A percentile compares a stretch with the other conserved stretches of the same genome.
These are phyloP conservation scores for Trichoderma sp. DNA, from an alignment of 2,329 filamentous ascomycete species.

Conservation along the genomic window DNA sequence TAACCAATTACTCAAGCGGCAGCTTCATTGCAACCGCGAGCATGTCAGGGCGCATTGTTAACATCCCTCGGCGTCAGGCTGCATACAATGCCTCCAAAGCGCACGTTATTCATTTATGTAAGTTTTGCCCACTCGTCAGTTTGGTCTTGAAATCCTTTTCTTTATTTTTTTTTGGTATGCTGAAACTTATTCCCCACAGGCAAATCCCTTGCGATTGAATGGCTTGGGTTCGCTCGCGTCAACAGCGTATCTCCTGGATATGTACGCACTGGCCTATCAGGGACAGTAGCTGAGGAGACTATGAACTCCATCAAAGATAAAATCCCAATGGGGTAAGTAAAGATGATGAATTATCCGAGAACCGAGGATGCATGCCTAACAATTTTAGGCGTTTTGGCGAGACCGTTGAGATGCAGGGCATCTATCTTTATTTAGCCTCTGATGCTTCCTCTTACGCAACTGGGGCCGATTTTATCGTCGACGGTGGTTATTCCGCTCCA, in stretches of 20 bases:
- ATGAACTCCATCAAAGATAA: constrained; percentile 32
- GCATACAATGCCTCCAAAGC: constrained; percentile 64
- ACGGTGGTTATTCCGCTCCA: constrained; percentile 36
- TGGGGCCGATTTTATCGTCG: constrained; percentile 12
- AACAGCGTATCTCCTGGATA: constrained; percentile 75
- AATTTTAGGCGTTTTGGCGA: constrained; percentile 49
- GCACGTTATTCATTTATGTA: constrained; percentile 52
- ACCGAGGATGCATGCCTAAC: background rate
- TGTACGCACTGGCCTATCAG: constrained; percentile 60
- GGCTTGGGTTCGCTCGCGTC: constrained; percentile 69
- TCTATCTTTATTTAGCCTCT: constrained; percentile 37
- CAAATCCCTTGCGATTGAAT: constrained; percentile 72
- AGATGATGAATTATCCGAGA: background rate
- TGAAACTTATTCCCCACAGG: constrained; percentile 28
- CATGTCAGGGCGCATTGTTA: constrained; percentile 76
- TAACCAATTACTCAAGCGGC: background rate
- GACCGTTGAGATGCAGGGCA: constrained; percentile 56
- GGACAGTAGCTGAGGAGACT: constrained; percentile 31
- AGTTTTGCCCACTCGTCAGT: constrained; percentile 38
- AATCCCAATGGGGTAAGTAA: constrained; percentile 6
- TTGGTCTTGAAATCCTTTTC: background rate
- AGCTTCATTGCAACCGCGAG: constrained; percentile 55
- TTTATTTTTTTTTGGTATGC: background rate
- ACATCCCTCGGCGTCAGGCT: constrained; percentile 71
- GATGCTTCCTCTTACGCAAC: constrained; percentile 15